Evolutionary conservation across 2,329 filamentous ascomycete species (phyloP).

Genomic region (Mollisia scopiformis): DNA sequence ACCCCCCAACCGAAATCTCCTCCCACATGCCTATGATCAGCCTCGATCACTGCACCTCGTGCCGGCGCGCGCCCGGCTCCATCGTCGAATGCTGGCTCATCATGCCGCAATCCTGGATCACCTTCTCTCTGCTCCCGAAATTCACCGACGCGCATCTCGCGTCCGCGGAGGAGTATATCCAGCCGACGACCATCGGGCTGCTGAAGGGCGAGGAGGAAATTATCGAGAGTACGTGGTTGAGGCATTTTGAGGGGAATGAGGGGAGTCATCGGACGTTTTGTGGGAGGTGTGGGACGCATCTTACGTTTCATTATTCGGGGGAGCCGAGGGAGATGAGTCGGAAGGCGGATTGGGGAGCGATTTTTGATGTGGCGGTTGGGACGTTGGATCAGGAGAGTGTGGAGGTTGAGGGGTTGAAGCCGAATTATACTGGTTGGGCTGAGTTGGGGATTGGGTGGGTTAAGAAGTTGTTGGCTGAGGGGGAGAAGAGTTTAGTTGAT

Average conservation of each 20-base stretch:
- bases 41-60: constrained; percentile 35
- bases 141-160: neutral
- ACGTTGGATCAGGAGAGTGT: constrained; percentile 30
- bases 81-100: constrained; percentile 35
- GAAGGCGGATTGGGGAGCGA: constrained; percentile 7
- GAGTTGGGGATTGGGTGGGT: constrained; percentile 31
- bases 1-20: constrained; percentile 17
- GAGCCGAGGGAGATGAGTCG: neutral
- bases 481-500: constrained; percentile 3
- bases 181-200: neutral
- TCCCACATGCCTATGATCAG: constrained; percentile 28
- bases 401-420: constrained; percentile 22
- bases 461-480: constrained; percentile 12
- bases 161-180: neutral
- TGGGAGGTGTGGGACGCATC: constrained; percentile 33
- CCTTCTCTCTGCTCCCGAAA: constrained; percentile 25
- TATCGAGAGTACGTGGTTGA: constrained; percentile 16
- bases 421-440: constrained; percentile 29
- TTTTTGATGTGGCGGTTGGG: constrained; percentile 30
- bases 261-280: constrained; percentile 32
- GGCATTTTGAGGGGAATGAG: constrained; percentile 7
- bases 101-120: constrained; percentile 30
- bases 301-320: constrained; percentile 27
- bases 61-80: constrained; percentile 26
- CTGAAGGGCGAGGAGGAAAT: neutral